Percentiles rank a stretch among this genome's conserved stretches.
phyloP scores from a whole-genome alignment of 148 eudicot genomes.

The Selenicereus undatus region DNA sequence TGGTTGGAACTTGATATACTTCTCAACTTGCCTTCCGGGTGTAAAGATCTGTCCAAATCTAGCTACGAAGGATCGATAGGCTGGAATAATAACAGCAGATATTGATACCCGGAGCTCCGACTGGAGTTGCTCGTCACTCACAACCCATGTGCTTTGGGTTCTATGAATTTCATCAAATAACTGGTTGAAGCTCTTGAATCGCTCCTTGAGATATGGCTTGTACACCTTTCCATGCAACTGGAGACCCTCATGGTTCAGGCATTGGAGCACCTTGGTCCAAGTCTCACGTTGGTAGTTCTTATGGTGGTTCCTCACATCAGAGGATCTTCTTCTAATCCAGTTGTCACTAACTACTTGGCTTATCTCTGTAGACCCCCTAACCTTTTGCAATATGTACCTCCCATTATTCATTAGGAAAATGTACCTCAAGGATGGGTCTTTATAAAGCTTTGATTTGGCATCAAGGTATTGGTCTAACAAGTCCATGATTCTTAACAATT shows the following conservation, averaged over 20 bases:
- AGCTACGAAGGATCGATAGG: slow-evolving; percentile 69
- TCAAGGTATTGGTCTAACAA: slow-evolving; percentile 56
- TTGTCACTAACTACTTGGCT: slow-evolving; percentile 33
- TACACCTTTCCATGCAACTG: slow-evolving; percentile 58
- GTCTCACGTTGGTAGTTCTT: slow-evolving; percentile 55
- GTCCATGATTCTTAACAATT: slow-evolving; percentile 55
- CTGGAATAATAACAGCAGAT: slow-evolving; percentile 76
- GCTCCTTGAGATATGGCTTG: slow-evolving; percentile 77
- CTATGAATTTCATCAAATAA: slow-evolving; percentile 75
- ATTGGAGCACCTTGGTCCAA: slow-evolving; percentile 56
- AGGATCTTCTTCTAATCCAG: slow-evolving; percentile 40
- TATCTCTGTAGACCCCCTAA: slow-evolving; percentile 35
- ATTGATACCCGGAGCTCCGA: slow-evolving; percentile 92
- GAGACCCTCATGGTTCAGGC: slow-evolving; percentile 60
- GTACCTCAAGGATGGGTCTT: slow-evolving; percentile 49
- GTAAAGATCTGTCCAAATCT: slow-evolving; percentile 67
- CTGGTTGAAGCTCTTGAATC: slow-evolving; percentile 77
- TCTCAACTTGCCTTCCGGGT: slow-evolving; percentile 80
- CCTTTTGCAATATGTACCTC: slow-evolving; percentile 39
- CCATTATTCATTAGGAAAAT: slow-evolving; percentile 73
- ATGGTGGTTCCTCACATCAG: slow-evolving; percentile 38
- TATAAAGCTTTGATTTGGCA: slow-evolving; percentile 59
- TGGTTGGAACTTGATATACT: slow-evolving; percentile 77
- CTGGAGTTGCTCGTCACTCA: slow-evolving; percentile 86
- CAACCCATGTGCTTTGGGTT: slow-evolving; percentile 72